Evolutionary conservation across 495 filamentous ascomycete genomes (phyloP).

Genomic region (Podospora fimiseda): DNA sequence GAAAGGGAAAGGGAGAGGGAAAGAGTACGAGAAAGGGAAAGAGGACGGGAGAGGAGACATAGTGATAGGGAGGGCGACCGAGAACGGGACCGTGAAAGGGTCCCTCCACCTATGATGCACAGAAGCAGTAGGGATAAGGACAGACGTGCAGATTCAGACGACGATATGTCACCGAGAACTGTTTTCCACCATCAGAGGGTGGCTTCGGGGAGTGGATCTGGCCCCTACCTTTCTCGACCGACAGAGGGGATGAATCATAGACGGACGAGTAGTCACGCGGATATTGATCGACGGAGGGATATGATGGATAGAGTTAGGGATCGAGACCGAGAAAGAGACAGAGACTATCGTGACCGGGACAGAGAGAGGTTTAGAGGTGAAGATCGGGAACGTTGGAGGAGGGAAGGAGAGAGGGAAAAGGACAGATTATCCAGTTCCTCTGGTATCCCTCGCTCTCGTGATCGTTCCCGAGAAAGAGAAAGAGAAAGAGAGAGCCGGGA

Average conservation of each 20-base stretch:
- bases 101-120: conserved; percentile 10
- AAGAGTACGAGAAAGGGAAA: conserved; percentile 18
- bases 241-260: not conserved
- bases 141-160: not conserved
- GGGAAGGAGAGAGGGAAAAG: not conserved
- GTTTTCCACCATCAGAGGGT: not conserved
- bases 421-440: not conserved
- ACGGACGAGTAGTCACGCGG: conserved; percentile 2
- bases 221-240: conserved; percentile 1
- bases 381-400: not conserved
- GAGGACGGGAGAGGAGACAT: conserved; percentile 14
- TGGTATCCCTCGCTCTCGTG: not conserved
- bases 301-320: conserved; percentile 14
- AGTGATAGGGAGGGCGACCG: conserved; percentile 16
- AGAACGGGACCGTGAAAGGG: conserved; percentile 26
- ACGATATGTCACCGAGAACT: not conserved
- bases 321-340: conserved; percentile 29
- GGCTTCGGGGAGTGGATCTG: not conserved
- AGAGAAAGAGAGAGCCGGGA: not conserved
- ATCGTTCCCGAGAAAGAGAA: not conserved
- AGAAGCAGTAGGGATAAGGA: not conserved
- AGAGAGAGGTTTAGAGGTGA: not conserved
- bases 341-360: conserved; percentile 15
- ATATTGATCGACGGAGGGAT: not conserved
- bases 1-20: conserved; percentile 14